A percentile compares a stretch with the other conserved stretches of the same genome.
phyloP scores from a whole-genome alignment of 306 rosid genomes.

The Vicia villosa region DNA sequence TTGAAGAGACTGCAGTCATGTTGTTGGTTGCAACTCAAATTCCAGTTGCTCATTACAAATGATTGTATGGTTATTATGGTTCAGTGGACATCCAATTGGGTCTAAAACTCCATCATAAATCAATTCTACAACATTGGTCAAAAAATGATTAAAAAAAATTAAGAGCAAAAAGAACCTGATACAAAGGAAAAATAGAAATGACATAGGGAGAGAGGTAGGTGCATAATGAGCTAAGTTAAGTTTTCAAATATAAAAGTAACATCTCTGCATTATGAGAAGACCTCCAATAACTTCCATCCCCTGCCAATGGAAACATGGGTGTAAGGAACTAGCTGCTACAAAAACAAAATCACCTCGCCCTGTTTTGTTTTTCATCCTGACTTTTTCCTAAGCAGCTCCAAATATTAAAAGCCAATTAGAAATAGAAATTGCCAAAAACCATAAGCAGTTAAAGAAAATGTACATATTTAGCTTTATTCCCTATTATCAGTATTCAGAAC shows the following conservation, averaged over 20 bases:
- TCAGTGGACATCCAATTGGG: constrained; percentile 7
- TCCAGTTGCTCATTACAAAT: constrained; percentile 23
- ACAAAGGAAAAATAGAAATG: constrained; percentile 22
- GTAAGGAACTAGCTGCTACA: constrained; percentile 34
- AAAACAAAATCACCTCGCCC: constrained; percentile 3
- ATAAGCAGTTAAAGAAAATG: not conserved
- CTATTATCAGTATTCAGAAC: constrained; percentile 6
- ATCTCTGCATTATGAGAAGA: constrained; percentile 42
- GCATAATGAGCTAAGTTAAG: constrained; percentile 29
- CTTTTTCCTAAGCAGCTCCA: constrained; percentile 33
- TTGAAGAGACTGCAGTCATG: constrained; percentile 1
- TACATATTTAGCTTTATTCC: not conserved
- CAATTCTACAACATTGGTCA: constrained; percentile 37
- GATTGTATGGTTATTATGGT: constrained; percentile 10
- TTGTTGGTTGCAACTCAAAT: constrained; percentile 13
- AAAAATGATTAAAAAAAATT: constrained; percentile 27
- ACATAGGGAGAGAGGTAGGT: constrained; percentile 15
- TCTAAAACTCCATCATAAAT: constrained; percentile 33
- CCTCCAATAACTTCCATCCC: constrained; percentile 36
- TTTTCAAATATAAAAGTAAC: constrained; percentile 32
- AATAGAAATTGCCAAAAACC: constrained; percentile 5
- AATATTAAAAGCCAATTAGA: constrained; percentile 39
- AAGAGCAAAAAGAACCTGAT: constrained; percentile 22
- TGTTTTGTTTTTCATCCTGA: constrained; percentile 26
- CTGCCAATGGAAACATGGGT: constrained; percentile 29